Conservation (phyloP, 2,329 filamentous ascomycete species). For the Colletotrichum sidae region DNA sequence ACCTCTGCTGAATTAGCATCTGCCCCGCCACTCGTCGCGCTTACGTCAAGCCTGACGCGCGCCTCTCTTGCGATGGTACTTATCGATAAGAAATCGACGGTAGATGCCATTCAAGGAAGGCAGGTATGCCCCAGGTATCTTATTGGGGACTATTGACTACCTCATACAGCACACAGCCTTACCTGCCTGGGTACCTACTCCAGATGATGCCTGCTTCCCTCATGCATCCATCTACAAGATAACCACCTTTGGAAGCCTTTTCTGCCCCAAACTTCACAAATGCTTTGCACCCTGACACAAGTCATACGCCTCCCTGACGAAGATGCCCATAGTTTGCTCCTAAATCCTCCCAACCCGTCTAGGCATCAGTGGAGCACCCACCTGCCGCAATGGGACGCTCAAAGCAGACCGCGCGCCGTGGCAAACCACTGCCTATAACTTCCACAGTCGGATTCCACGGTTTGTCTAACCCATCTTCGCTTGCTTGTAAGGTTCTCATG, state of each 20-base stretch:
- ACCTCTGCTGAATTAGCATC: slow-evolving; percentile 30
- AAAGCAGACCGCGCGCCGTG: slow-evolving; percentile 22
- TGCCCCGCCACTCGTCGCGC: slow-evolving; percentile 27
- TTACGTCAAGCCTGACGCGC: background rate
- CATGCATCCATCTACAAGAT: too few relatives aligned
- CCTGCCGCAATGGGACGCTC: slow-evolving; percentile 22
- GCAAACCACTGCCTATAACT: slow-evolving; percentile 3
- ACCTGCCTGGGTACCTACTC: too few relatives aligned
- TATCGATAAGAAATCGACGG: slow-evolving; percentile 23
- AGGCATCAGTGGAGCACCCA: background rate
- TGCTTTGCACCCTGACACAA: too few relatives aligned
- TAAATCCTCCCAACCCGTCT: background rate
- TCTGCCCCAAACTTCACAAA: too few relatives aligned
- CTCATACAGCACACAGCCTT: too few relatives aligned
- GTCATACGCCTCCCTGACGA: background rate
- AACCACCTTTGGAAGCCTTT: too few relatives aligned
- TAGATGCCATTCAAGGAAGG: too few relatives aligned
- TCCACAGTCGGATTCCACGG: slow-evolving; percentile 26
- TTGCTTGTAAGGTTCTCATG: too few relatives aligned
- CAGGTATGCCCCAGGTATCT: too few relatives aligned
- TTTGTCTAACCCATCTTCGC: background rate
- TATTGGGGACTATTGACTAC: too few relatives aligned
- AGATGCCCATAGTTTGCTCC: background rate
- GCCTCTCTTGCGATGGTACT: slow-evolving; percentile 24
- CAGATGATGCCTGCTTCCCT: too few relatives aligned